These are phyloP conservation scores for Asterella californica DNA, from an alignment of 225 moss, liverwort and hornwort species.

Conservation along the genomic window DNA sequence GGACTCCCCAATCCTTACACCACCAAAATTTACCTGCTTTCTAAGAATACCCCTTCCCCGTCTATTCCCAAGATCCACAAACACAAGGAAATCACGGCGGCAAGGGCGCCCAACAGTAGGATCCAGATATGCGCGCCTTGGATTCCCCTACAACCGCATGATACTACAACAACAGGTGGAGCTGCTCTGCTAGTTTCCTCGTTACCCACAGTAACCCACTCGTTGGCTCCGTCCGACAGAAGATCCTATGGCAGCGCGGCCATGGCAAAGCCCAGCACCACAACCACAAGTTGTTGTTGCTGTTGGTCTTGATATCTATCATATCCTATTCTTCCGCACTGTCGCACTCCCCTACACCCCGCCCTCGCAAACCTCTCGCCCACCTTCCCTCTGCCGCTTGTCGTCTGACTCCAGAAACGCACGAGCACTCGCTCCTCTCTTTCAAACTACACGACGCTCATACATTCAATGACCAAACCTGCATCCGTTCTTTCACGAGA, in stretches of 20 bases:
- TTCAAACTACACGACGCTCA: no score
- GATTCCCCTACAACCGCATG: not conserved
- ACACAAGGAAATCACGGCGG: not conserved
- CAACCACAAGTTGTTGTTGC: not conserved
- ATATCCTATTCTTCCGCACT: not conserved
- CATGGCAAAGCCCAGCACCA: not conserved
- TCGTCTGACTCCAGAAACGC: no score
- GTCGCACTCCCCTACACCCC: no score
- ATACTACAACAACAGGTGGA: no score
- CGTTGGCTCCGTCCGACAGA: not conserved
- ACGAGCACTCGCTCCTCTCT: no score
- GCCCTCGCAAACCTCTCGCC: no score
- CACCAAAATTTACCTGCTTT: not conserved
- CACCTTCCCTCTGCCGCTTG: no score
- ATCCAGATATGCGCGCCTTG: not conserved
- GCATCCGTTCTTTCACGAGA: no score
- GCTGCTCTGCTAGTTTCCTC: not conserved
- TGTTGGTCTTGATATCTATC: not conserved
- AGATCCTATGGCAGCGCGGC: slow-evolving; percentile 2
- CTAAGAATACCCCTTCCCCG: not conserved
- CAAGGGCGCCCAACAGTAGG: not conserved
- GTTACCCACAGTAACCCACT: not conserved
- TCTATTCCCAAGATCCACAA: not conserved
- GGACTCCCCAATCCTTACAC: not conserved
- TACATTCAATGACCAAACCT: no score